Base-by-base conservation (phyloP, 169 alveolate genomes). In the Eimeria maxima region DNA sequence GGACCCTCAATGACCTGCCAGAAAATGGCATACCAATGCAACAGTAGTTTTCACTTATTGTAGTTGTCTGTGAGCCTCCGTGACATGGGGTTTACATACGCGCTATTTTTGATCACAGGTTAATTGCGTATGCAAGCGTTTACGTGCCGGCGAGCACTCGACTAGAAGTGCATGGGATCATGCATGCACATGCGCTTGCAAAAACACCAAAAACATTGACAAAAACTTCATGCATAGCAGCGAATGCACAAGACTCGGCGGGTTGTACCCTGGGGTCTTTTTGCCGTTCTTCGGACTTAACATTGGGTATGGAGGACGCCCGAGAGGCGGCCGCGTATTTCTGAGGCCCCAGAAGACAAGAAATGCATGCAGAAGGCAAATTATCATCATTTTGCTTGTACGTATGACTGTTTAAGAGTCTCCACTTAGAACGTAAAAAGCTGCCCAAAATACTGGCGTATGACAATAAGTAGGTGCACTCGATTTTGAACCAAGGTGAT, bases 191-290 rank as follows among this genome's bases (percentile, higher is more conserved):
- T 69, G 33, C n/a, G 45, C 47, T 7, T 13, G n/a, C 33, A 27
- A 33, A 6, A 0, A 29, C 10, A 11, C 50, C 50, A 4, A 38
- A 73, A 73, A 29, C 4, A 38, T 38, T 33, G 4, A 16, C 53
- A 38, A 50, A 38, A 73, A 18, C 16, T 5, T 55, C 55, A 38
- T 5, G 18, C 47, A 33, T 3, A 4, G 16, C 13, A 1, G n/a
- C 80, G 47, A 29, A 27, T 69, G 22, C 42, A 16, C 10, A 45
- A 76, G 38, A 44, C 44, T 47, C 3, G 24, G 24, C 33, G n/a
- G 24, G 71, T 6, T 18, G 69, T 87, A 87, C 93, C 80, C 93
- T 87, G 60, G 81, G 93, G 57, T 87, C 93, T 38, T 55, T 60
- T 42, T 38, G 93, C 11, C 63, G 65, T 60, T 38, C 81, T 33